These are phyloP conservation scores for Micractinium conductrix DNA, from an alignment of 139 green algal genomes.

Conservation along the genomic window DNA sequence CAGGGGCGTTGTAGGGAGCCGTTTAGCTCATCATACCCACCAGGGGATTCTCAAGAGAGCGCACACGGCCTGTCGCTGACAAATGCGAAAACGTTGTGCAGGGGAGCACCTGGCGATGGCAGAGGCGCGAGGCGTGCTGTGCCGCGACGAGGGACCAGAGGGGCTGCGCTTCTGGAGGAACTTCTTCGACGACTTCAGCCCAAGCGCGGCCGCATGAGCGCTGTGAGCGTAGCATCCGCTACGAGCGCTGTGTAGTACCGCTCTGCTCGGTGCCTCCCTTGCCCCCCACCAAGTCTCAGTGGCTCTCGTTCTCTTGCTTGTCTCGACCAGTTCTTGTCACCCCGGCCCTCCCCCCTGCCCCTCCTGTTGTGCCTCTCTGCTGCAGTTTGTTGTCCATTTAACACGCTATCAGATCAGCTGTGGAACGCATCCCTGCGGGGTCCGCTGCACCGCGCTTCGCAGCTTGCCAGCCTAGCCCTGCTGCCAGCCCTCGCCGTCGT, in stretches of 20 bases:
- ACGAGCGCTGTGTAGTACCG: not conserved
- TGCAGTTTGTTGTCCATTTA: too few species aligned
- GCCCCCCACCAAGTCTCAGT: not conserved
- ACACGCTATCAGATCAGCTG: too few species aligned
- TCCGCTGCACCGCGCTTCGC: not conserved
- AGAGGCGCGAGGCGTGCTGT: conserved; percentile 82
- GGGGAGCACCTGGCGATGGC: conserved; percentile 85
- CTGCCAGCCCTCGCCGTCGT: not conserved
- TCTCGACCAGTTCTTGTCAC: not conserved
- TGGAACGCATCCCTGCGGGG: too few species aligned
- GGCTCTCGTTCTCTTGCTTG: not conserved
- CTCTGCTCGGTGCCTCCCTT: too few species aligned
- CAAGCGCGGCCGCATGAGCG: not conserved
- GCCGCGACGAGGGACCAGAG: conserved; percentile 88
- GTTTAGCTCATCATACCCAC: too few species aligned
- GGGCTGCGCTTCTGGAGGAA: conserved; percentile 90
- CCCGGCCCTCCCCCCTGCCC: too few species aligned
- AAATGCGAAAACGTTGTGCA: too few species aligned
- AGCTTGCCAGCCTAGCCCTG: not conserved
- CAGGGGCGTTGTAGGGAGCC: too few species aligned
- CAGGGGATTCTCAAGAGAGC: too few species aligned
- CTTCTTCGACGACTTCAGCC: conserved; percentile 73
- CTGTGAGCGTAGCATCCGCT: too few species aligned
- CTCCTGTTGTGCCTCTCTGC: too few species aligned
- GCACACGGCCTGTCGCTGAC: too few species aligned